Evolutionary conservation across 306 rosid species (phyloP).

Genomic region (Gynostemma pentaphyllum): DNA sequence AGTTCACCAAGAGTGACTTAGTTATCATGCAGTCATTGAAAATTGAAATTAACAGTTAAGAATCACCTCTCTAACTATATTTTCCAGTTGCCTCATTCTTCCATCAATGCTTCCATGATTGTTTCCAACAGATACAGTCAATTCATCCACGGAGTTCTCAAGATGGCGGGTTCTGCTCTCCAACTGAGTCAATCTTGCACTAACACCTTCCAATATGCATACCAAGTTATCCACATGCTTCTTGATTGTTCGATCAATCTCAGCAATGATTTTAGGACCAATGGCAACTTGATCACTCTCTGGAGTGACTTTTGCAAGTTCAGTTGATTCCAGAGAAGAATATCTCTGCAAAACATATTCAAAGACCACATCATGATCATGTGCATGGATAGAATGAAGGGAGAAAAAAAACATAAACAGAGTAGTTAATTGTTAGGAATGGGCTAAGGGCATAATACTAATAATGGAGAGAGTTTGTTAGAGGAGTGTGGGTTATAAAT

Average conservation of each 20-base stretch:
- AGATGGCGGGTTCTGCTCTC: conserved; percentile 67
- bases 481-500: too few relatives aligned
- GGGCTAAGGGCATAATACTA: too few relatives aligned
- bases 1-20: too few relatives aligned
- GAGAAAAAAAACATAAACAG: background rate
- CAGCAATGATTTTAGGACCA: conserved; percentile 29
- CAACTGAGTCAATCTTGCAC: conserved; percentile 69
- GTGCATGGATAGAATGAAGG: background rate
- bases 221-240: conserved; percentile 6
- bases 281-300: conserved; percentile 47
- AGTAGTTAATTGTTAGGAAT: too few relatives aligned
- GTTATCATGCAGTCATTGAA: background rate
- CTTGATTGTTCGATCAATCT: conserved; percentile 41
- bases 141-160: conserved; percentile 69
- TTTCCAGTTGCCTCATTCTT: conserved; percentile 65
- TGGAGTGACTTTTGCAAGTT: conserved; percentile 41
- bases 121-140: conserved; percentile 64
- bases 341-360: conserved; percentile 38
- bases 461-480: too few relatives aligned
- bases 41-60: background rate
- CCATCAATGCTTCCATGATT: conserved; percentile 75
- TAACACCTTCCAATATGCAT: conserved; percentile 62
- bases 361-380: conserved; percentile 1
- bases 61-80: conserved; percentile 71
- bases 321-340: conserved; percentile 54